Conservation (phyloP, 2,329 filamentous ascomycete species). For the Akanthomyces uredinophilus region DNA sequence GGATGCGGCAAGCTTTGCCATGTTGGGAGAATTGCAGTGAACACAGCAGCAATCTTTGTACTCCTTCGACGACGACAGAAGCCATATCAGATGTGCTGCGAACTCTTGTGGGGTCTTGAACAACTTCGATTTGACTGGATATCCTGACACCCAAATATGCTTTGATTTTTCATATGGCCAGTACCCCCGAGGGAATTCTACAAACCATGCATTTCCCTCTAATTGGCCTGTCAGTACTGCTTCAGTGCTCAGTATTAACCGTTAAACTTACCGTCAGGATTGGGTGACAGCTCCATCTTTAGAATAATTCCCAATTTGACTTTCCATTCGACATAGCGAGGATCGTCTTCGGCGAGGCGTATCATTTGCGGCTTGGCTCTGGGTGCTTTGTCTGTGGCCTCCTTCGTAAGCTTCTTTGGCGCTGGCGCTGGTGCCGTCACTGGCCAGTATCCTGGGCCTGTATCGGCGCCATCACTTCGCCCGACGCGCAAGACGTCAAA, state of each 20-base stretch:
- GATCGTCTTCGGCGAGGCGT: slow-evolving; percentile 38
- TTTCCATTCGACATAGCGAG: slow-evolving; percentile 40
- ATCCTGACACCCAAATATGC: slow-evolving; percentile 46
- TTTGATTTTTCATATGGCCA: slow-evolving; percentile 45
- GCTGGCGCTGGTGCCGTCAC: slow-evolving; percentile 25
- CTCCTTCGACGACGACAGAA: slow-evolving; percentile 42
- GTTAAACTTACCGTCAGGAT: slow-evolving; percentile 31
- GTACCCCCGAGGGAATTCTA: slow-evolving; percentile 41
- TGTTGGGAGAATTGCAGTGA: slow-evolving; percentile 37
- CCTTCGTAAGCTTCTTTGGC: slow-evolving; percentile 34
- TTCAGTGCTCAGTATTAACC: neutral
- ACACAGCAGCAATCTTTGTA: slow-evolving; percentile 47
- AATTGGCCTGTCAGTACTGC: neutral
- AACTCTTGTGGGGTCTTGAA: slow-evolving; percentile 52
- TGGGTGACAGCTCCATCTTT: slow-evolving; percentile 40
- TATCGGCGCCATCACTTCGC: slow-evolving; percentile 42
- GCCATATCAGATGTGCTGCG: slow-evolving; percentile 47
- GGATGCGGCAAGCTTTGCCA: slow-evolving; percentile 20
- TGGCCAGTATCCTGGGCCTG: slow-evolving; percentile 42
- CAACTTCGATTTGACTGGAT: slow-evolving; percentile 42
- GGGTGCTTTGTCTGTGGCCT: slow-evolving; percentile 31
- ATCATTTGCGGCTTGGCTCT: slow-evolving; percentile 40
- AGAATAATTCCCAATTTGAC: slow-evolving; percentile 41
- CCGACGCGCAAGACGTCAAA: slow-evolving; percentile 38
- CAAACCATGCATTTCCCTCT: slow-evolving; percentile 41